These are phyloP conservation scores for Saturnispora diversa DNA, from an alignment of 805 yeast genomes.

Conservation along the genomic window DNA sequence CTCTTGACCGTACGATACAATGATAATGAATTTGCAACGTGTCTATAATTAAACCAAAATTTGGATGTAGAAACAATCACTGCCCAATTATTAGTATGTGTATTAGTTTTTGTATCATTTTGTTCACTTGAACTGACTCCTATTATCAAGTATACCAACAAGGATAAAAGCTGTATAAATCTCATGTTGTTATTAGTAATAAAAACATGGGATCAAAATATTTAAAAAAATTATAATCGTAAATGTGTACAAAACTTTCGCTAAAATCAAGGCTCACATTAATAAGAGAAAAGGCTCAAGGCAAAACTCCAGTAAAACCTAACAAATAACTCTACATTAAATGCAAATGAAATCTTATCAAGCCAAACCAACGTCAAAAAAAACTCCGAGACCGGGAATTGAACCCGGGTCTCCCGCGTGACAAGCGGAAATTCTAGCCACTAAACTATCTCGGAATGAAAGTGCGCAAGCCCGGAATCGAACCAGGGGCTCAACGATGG, in stretches of 20 bases:
- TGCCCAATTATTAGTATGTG: slow-evolving; percentile 69
- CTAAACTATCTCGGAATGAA: slow-evolving; percentile 33
- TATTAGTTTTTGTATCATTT: too few relatives aligned
- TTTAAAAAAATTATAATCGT: too few relatives aligned
- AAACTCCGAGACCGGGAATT: slow-evolving; percentile 36
- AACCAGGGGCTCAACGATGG: slow-evolving; percentile 26
- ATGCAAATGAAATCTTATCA: too few relatives aligned
- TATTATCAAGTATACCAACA: too few relatives aligned
- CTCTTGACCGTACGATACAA: slow-evolving; percentile 94
- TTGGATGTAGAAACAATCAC: slow-evolving; percentile 92
- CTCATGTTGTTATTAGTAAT: too few relatives aligned
- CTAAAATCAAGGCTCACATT: too few relatives aligned
- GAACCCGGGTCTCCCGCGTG: slow-evolving; percentile 40
- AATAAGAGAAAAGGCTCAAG: too few relatives aligned
- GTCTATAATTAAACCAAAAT: slow-evolving; percentile 98
- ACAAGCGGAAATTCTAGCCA: slow-evolving; percentile 38
- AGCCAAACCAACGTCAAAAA: background rate
- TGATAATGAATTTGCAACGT: slow-evolving; percentile 92
- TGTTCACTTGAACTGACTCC: background rate
- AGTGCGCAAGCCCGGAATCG: slow-evolving; percentile 26
- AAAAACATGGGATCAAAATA: too few relatives aligned
- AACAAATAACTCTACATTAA: too few relatives aligned
- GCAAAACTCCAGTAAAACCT: too few relatives aligned
- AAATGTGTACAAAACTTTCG: too few relatives aligned
- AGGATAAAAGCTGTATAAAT: too few relatives aligned